Conservation (phyloP, 2,329 filamentous ascomycete species). For the Phyllosticta paracitricarpa region DNA sequence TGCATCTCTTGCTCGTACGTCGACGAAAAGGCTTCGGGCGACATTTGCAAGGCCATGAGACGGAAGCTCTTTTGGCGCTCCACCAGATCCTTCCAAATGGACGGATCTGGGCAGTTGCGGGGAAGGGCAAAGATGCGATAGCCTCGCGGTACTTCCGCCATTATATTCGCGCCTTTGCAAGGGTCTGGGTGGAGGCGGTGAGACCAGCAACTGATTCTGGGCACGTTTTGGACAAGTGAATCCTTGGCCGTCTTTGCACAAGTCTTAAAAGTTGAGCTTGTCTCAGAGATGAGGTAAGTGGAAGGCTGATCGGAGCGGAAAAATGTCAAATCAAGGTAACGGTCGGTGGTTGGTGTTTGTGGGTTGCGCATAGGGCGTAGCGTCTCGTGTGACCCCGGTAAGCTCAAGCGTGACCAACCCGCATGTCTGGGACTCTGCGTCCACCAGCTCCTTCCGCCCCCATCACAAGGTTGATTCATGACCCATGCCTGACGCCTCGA, state of each 20-base stretch:
- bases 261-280: not conserved
- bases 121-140: constrained; percentile 9
- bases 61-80: constrained; percentile 13
- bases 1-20: constrained; percentile 19
- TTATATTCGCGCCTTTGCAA: not conserved
- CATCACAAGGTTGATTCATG: constrained; percentile 8
- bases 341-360: not conserved
- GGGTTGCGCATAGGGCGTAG: constrained; percentile 3
- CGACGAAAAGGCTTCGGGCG: constrained; percentile 15
- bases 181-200: not conserved
- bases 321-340: not conserved
- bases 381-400: constrained; percentile 7
- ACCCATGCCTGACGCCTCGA: not conserved
- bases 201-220: not conserved
- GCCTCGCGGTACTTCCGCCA: not conserved
- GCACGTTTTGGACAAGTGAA: not conserved
- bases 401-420: constrained; percentile 8
- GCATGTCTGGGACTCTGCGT: not conserved
- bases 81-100: constrained; percentile 11
- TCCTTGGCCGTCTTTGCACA: not conserved
- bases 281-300: not conserved
- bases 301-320: not conserved
- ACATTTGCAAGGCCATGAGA: constrained; percentile 13
- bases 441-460: not conserved
- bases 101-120: constrained; percentile 8